These are phyloP conservation scores for Chlamydomonas sp. DNA, from an alignment of 139 green algal species.

Conservation along the genomic window DNA sequence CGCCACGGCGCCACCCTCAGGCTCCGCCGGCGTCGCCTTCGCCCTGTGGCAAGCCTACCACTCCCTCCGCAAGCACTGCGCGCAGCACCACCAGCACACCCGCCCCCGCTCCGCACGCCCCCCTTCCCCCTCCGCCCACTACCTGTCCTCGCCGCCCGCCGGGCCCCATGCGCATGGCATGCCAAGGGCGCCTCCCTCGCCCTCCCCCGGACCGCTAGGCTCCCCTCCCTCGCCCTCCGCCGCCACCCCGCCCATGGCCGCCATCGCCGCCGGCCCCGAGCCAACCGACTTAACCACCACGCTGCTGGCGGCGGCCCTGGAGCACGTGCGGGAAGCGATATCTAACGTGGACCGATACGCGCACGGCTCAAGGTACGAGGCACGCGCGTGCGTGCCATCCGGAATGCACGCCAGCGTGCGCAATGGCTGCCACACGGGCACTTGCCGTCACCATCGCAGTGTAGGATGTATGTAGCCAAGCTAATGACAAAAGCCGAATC, in stretches of 20 bases:
- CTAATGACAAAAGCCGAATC: no score
- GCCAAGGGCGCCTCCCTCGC: no score
- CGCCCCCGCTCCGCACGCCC: background rate
- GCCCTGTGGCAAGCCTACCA: slow-evolving; percentile 17
- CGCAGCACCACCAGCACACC: background rate
- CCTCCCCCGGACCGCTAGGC: no score
- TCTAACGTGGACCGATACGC: no score
- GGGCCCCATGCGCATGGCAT: no score
- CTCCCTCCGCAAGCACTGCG: background rate
- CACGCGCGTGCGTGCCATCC: no score
- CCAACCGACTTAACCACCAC: background rate
- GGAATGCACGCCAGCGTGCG: no score
- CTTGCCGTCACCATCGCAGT: no score
- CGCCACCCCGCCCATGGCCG: background rate
- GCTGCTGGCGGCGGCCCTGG: slow-evolving; percentile 13
- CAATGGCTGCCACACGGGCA: no score
- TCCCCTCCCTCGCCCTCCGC: background rate
- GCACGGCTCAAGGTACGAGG: no score
- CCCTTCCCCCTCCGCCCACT: background rate
- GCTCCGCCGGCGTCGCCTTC: slow-evolving; percentile 21
- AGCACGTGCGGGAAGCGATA: background rate
- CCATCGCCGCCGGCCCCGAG: background rate
- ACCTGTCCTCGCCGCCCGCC: no score
- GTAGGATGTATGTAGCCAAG: no score
- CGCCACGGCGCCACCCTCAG: background rate